Percentiles rank a stretch among this genome's conserved stretches.
phyloP scores from a whole-genome alignment of 192 early-diverging fungal species.

The Coemansia reversa region DNA sequence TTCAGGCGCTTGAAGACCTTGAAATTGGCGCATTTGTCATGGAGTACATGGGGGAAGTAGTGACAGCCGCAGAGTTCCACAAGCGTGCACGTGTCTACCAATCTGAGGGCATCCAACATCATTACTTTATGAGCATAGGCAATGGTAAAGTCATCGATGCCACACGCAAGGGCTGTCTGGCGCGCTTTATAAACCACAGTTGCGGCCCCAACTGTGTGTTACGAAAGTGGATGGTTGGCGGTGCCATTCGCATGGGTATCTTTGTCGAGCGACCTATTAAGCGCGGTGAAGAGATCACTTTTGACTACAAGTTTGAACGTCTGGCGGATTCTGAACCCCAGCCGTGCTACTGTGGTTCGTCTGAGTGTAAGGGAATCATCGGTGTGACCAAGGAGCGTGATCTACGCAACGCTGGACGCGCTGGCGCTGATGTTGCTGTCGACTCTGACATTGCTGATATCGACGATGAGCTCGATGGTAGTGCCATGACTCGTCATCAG shows the following conservation, averaged over 20 bases:
- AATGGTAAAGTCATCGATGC: conserved; percentile 97
- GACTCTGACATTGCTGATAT: conserved; percentile 60
- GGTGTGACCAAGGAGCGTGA: conserved; percentile 74
- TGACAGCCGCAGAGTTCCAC: conserved; percentile 76
- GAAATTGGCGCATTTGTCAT: conserved; percentile 87
- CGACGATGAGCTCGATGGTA: conserved; percentile 59
- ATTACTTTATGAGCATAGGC: conserved; percentile 97
- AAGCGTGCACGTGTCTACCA: conserved; percentile 83
- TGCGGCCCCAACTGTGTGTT: conserved; percentile 93
- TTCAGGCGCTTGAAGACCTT: conserved; percentile 70
- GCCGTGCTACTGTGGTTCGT: conserved; percentile 87
- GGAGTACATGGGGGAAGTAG: conserved; percentile 97
- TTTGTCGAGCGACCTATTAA: conserved; percentile 79
- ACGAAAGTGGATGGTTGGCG: conserved; percentile 96
- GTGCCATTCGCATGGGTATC: conserved; percentile 90
- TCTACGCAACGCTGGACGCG: not conserved
- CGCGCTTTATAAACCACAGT: conserved; percentile 98
- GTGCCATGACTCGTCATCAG: conserved; percentile 55
- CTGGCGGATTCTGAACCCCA: conserved; percentile 77
- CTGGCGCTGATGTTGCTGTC: conserved; percentile 20
- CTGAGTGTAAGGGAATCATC: conserved; percentile 86
- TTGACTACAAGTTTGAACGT: conserved; percentile 99
- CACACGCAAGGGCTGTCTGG: conserved; percentile 84
- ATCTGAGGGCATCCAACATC: conserved; percentile 79
- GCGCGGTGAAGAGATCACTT: conserved; percentile 87